phyloP scores from a whole-genome alignment of 1,284 basidiomycete species.

The Cerioporus squamosus region DNA sequence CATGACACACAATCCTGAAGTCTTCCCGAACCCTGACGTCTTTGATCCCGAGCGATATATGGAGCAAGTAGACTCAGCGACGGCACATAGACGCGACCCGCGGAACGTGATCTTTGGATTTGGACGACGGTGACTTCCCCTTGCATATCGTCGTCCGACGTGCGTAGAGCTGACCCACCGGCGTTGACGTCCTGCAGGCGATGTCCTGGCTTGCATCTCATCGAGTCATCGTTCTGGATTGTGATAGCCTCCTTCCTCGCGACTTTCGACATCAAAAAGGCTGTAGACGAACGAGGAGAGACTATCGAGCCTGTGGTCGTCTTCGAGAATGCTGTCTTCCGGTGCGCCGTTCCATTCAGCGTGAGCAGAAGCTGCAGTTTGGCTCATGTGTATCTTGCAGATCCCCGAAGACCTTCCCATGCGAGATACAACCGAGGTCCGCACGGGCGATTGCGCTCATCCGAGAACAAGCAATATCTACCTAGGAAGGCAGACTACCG shows the following conservation, averaged over 20 bases:
- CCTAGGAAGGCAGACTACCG: no score
- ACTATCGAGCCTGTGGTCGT: constrained; percentile 43
- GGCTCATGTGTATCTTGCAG: constrained; percentile 23
- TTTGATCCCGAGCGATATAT: constrained; percentile 44
- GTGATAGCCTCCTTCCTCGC: constrained; percentile 48
- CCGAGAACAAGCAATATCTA: background rate
- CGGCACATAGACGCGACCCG: constrained; percentile 34
- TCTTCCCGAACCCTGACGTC: constrained; percentile 41
- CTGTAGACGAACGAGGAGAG: constrained; percentile 43
- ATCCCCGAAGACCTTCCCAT: constrained; percentile 29
- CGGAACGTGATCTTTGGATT: constrained; percentile 42
- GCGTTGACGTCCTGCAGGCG: constrained; percentile 54
- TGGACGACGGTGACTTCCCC: constrained; percentile 23
- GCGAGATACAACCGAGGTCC: constrained; percentile 32
- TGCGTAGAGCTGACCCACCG: no score
- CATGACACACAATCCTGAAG: constrained; percentile 42
- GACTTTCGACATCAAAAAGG: constrained; percentile 45
- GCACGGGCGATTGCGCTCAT: background rate
- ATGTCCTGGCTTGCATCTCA: constrained; percentile 52
- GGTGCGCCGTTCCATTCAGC: background rate
- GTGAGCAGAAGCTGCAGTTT: background rate
- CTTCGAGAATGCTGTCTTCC: constrained; percentile 45
- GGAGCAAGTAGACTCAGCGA: constrained; percentile 31
- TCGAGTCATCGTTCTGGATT: constrained; percentile 54
- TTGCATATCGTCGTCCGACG: no score